Base-by-base conservation (phyloP, 2,329 filamentous ascomycete species). In the Drechslerella dactyloides region DNA sequence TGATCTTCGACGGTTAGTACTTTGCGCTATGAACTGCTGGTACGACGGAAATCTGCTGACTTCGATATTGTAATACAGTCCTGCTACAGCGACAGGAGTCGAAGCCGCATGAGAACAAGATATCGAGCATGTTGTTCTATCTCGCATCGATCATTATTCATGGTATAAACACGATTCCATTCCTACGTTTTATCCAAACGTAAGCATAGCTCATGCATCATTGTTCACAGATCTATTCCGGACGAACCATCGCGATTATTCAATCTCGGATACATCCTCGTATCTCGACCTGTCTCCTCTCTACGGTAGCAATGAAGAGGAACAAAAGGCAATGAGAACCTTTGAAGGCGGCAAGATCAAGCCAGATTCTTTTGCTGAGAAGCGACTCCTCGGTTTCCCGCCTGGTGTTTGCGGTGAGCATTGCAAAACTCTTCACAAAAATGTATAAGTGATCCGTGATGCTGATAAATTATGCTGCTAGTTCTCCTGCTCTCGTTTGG, bases 291-390 rank as follows among this genome's bases (percentile, higher is more conserved):
- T 85, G 0, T 80, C 82, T 8, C 83, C 84, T 5, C 76, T 85
- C n/a, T 85, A 85, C 69, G 84, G 84, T 7, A 83, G 85, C 76
- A 89, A 86, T 74, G 85, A 88, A 77, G 82, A 83, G 15, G 86
- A 89, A 77, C 87, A 90, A 75, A 83, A 90, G 75, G 81, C 81
- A 0, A 85, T 91, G 79, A 82, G 84, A 19, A 84, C 82, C 0
- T 79, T 80, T 63, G 77, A 80, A 10, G 81, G 84, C 48, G 84
- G 84, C 52, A 83, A 82, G 74, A 79, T 85, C 70, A 84, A 85
- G 76, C 82, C 82, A 0, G 84, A 85, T 69, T 83, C 82, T 75
- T 85, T 85, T 74, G 83, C 83, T 0, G 83, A 84, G 73, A 81
- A 80, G 21, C 80, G 83, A 23, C 78, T 85, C 3, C 76, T 85